Base-by-base conservation (phyloP, 176 grass and related monocot species). In the Carex parvula region DNA sequence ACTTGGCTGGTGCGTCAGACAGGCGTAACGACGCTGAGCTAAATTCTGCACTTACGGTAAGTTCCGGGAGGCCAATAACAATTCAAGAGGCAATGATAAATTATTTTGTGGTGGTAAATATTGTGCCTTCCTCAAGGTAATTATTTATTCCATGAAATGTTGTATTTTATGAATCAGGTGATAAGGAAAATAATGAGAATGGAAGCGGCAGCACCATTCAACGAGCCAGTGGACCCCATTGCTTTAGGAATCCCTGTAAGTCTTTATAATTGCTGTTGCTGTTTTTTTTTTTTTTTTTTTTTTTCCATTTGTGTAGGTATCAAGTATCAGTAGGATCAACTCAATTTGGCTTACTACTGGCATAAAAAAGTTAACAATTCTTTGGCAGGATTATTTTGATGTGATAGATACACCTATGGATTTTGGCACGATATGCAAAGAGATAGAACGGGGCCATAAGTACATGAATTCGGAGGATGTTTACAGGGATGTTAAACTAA, bases 351-450 rank as follows among this genome's bases (percentile, higher is more conserved):
- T 57, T 57, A 30, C 44, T 48, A n/a, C 17, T 57, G 2, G 26
- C 52, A 56, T 3, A 78, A 26, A 78, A 57, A 10, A 10, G 15
- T 30, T 56, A 57, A 78, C 8, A 30, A 46, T 83, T 6, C 60
- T 63, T 58, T 59, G 17, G 56, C 65, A 99, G 96, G 96, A 99
- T 81, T 99, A 99, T 90, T 90, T 95, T 89, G 93, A 99, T 86
- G 79, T 99, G 60, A 99, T 99, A 21, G 89, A 99, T 69, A 99
- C 87, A 85, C 96, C 96, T 83, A 99, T 95, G 93, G 96, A 99
- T 93, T 99, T 99, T 89, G 86, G 96, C 72, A 99, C 96, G 22
- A 92, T 99, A 92, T 92, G 89, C 62, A 68, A 95, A 82, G 82
- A 94, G 70, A 86, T 99, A 83, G 93, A 95, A 88, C 74, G 16